phyloP scores from a whole-genome alignment of 2,329 filamentous ascomycete species.

The Exserohilum turcica region DNA sequence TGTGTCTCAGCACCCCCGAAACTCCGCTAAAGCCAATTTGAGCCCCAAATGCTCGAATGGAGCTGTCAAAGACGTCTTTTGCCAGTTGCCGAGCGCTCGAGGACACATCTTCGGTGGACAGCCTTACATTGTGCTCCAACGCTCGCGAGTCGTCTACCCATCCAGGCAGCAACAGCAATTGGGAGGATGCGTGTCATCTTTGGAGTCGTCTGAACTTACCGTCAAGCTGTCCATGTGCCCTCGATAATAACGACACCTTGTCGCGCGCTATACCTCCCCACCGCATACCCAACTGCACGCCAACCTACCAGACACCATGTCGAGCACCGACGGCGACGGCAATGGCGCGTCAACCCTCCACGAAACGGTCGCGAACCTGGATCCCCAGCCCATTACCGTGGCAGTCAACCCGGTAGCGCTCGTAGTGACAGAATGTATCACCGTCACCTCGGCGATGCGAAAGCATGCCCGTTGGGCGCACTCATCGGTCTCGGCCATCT shows the following conservation, averaged over 20 bases:
- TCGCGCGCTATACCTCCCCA: slow-evolving; percentile 20
- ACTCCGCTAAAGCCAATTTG: slow-evolving; percentile 16
- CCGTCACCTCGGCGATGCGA: slow-evolving; percentile 96
- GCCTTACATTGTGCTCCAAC: neutral
- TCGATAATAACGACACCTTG: slow-evolving; percentile 27
- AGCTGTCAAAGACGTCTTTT: neutral
- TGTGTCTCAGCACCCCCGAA: slow-evolving; percentile 19
- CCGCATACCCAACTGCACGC: slow-evolving; percentile 15
- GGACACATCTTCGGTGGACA: slow-evolving; percentile 5
- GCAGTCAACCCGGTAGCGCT: slow-evolving; percentile 89
- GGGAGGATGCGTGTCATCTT: slow-evolving; percentile 35
- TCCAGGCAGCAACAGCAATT: slow-evolving; percentile 15
- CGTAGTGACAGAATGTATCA: slow-evolving; percentile 98
- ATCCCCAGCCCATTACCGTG: slow-evolving; percentile 63
- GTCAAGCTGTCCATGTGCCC: slow-evolving; percentile 34
- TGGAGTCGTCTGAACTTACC: slow-evolving; percentile 30
- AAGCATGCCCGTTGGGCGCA: slow-evolving; percentile 96
- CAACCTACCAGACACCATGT: slow-evolving; percentile 29
- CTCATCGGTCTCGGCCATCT: slow-evolving; percentile 92
- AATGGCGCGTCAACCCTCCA: slow-evolving; percentile 30
- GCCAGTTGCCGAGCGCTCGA: neutral
- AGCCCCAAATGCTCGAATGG: slow-evolving; percentile 11
- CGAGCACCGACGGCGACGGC: slow-evolving; percentile 32
- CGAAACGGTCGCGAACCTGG: slow-evolving; percentile 28
- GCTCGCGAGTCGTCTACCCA: neutral